phyloP scores from a whole-genome alignment of 129 eudicot genomes.

The Flaveria brownii region DNA sequence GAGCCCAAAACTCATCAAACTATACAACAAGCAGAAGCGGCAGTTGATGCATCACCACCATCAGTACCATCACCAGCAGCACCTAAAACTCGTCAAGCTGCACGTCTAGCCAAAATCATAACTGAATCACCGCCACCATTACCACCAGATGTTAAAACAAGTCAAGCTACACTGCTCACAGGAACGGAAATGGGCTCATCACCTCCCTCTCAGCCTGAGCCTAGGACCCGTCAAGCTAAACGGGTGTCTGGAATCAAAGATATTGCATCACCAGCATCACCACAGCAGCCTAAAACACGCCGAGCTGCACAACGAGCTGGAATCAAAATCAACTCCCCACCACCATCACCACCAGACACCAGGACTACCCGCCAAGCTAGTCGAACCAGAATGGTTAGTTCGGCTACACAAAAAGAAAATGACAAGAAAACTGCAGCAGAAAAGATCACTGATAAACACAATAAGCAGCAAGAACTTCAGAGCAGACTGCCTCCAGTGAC shows the following conservation, averaged over 20 bases:
- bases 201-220: slow-evolving; percentile 9
- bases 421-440: slow-evolving; percentile 6
- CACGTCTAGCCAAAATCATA: slow-evolving; percentile 14
- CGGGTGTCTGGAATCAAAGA: slow-evolving; percentile 7
- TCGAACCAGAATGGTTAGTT: slow-evolving; percentile 5
- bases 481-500: background rate
- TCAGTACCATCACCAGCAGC: background rate
- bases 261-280: slow-evolving; percentile 2
- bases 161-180: slow-evolving; percentile 18
- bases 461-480: background rate
- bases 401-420: slow-evolving; percentile 14
- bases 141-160: slow-evolving; percentile 27
- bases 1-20: slow-evolving; percentile 21
- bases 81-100: slow-evolving; percentile 18
- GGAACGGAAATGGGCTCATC: background rate
- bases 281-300: slow-evolving; percentile 28
- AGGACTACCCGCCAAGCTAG: slow-evolving; percentile 30
- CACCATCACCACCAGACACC: slow-evolving; percentile 31
- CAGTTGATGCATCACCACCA: background rate
- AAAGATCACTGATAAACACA: slow-evolving; percentile 5
- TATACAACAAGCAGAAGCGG: background rate
- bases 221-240: slow-evolving; percentile 24
- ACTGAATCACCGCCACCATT: slow-evolving; percentile 24
- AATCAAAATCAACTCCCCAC: slow-evolving; percentile 17
- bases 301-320: slow-evolving; percentile 29